Conservation (phyloP, 1,284 basidiomycete species). For the Apiotrichum domesticum region DNA sequence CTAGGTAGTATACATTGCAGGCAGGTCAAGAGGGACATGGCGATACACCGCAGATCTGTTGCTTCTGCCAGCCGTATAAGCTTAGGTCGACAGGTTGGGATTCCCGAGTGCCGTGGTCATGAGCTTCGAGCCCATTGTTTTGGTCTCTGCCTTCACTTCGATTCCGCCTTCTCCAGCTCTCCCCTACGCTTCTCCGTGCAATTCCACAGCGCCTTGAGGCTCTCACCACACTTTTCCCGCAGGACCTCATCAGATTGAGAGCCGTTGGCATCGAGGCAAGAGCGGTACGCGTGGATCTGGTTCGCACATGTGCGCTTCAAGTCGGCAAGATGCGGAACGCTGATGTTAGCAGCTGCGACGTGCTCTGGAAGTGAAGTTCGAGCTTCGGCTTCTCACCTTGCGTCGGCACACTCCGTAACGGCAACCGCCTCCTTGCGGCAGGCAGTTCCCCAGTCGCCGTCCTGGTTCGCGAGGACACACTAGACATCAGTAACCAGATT, state of each 20-base stretch:
- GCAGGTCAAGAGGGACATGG: too few species aligned
- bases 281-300: conserved; percentile 34
- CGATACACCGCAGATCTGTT: too few species aligned
- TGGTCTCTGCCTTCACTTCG: not conserved
- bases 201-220: conserved; percentile 41
- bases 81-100: too few species aligned
- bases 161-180: not conserved
- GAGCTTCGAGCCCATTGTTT: too few species aligned
- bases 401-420: conserved; percentile 40
- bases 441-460: conserved; percentile 37
- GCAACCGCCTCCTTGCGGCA: conserved; percentile 36
- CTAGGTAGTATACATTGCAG: too few species aligned
- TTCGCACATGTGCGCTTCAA: conserved; percentile 35
- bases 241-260: conserved; percentile 29
- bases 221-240: conserved; percentile 24
- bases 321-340: conserved; percentile 40
- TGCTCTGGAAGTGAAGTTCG: not conserved
- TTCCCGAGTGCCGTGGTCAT: too few species aligned
- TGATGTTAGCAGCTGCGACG: conserved; percentile 3
- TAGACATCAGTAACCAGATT: conserved; percentile 10
- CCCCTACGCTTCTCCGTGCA: conserved; percentile 31
- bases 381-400: conserved; percentile 21
- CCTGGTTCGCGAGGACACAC: conserved; percentile 41
- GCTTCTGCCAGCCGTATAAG: too few species aligned
- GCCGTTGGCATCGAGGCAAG: conserved; percentile 35